A percentile compares a stretch with the other conserved stretches of the same genome.
phyloP scores from a whole-genome alignment of 1,284 basidiomycete species.

The Cystobasidium pallidum region DNA sequence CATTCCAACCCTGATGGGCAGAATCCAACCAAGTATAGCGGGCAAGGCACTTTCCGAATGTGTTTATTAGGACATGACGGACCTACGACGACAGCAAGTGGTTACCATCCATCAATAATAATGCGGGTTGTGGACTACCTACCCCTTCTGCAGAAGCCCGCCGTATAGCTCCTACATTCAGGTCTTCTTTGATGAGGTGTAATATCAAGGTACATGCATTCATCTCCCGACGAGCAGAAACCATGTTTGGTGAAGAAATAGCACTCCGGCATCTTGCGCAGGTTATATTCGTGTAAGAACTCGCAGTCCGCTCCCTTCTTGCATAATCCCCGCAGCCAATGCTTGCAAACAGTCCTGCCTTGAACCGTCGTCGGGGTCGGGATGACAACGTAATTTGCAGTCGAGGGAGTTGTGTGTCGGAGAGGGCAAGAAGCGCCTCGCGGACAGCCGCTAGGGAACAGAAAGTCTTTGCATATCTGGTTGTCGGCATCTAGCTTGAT shows the following conservation, averaged over 20 bases:
- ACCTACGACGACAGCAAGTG: slow-evolving; percentile 61
- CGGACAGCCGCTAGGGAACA: slow-evolving; percentile 81
- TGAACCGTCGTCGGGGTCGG: slow-evolving; percentile 72
- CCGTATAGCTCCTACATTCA: slow-evolving; percentile 92
- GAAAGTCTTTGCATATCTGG: slow-evolving; percentile 82
- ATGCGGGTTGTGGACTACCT: slow-evolving; percentile 49
- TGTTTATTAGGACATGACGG: slow-evolving; percentile 90
- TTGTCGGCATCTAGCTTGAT: slow-evolving; percentile 70
- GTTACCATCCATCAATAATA: not conserved
- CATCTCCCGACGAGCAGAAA: slow-evolving; percentile 96
- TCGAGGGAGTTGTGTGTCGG: slow-evolving; percentile 78
- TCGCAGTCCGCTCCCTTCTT: slow-evolving; percentile 99
- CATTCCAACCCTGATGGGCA: slow-evolving; percentile 94
- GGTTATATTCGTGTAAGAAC: slow-evolving; percentile 98
- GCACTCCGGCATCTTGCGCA: slow-evolving; percentile 98
- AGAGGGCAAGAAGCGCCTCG: slow-evolving; percentile 84
- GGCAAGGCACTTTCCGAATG: slow-evolving; percentile 85
- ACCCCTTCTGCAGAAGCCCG: slow-evolving; percentile 94
- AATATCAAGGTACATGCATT: slow-evolving; percentile 98
- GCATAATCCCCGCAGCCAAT: slow-evolving; percentile 96
- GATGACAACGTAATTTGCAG: slow-evolving; percentile 83
- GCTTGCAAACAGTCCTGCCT: slow-evolving; percentile 89
- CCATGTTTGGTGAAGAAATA: slow-evolving; percentile 99
- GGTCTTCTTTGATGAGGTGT: slow-evolving; percentile 75
- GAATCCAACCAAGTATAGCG: slow-evolving; percentile 88